phyloP scores from a whole-genome alignment of 352 stramenopile species.

The Phytopythium boreale region DNA sequence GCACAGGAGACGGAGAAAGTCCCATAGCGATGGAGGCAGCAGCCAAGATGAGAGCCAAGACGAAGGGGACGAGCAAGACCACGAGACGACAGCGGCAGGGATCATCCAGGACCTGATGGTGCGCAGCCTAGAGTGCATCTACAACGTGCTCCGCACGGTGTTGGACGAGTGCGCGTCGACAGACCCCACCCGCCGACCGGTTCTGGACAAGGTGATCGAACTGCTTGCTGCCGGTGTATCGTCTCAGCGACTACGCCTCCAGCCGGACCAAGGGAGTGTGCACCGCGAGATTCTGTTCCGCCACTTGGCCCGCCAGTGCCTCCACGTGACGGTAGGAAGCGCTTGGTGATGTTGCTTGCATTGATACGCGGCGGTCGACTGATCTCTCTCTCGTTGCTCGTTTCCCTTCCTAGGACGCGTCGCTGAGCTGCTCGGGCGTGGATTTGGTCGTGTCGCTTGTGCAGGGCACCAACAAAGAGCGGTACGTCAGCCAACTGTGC shows the following conservation, averaged over 20 bases:
- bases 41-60: slow-evolving; percentile 11
- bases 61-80: background rate
- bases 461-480: slow-evolving; percentile 36
- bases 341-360: slow-evolving; percentile 3
- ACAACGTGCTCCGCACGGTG: slow-evolving; percentile 30
- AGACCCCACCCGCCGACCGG: background rate
- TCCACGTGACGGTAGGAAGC: slow-evolving; percentile 50
- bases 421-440: slow-evolving; percentile 38
- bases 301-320: slow-evolving; percentile 39
- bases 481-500: slow-evolving; percentile 45
- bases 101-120: slow-evolving; percentile 23
- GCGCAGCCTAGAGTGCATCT: slow-evolving; percentile 33
- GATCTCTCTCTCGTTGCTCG: background rate
- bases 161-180: slow-evolving; percentile 32
- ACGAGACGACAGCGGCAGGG: slow-evolving; percentile 10
- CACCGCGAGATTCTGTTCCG: slow-evolving; percentile 40
- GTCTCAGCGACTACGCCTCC: slow-evolving; percentile 3
- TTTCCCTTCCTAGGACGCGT: slow-evolving; percentile 29
- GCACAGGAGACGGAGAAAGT: background rate
- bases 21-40: background rate
- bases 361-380: slow-evolving; percentile 4
- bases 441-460: slow-evolving; percentile 39
- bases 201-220: slow-evolving; percentile 21
- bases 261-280: slow-evolving; percentile 7
- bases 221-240: slow-evolving; percentile 30